Base-by-base conservation (phyloP, 2,329 filamentous ascomycete species). In the Ambrosiella beaveri region DNA sequence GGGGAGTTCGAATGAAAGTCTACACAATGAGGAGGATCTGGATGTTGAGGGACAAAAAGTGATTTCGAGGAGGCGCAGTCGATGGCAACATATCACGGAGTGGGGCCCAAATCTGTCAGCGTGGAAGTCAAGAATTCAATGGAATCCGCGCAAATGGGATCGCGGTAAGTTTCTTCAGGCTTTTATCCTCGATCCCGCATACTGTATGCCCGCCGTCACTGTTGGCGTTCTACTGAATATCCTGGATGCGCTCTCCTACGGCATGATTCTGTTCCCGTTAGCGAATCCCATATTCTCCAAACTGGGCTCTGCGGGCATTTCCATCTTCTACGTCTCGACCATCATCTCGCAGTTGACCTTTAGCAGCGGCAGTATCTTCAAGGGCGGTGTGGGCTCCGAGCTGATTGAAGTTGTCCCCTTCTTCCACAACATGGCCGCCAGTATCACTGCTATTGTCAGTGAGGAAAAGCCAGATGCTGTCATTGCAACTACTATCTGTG, bases 321-420 rank as follows among this genome's bases (percentile, higher is more conserved):
- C 93, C 0, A 96, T 98, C 71, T 98, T 97, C 72, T 98, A 97
- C 68, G 87, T 98, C 64, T 96, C 90, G 75, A 96, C 90, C 59
- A 95, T 98, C 62, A 79, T 97, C 45, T 86, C 93, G 0, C 93
- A 98, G 68, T 70, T 98, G 56, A 86, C 88, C 13, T 97, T 91
- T 68, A 96, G 91, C 0, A 77, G 78, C 17, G 86, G 88, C 0
- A 96, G 90, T 65, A 82, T 88, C 39, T 98, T 98, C 72, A 85
- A 80, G 63, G 91, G 93, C 13, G 89, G 88, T 2, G 82, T 98
- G 60, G 93, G 93, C 4, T 97, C 93, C 1, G 93, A 98, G 69
- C 84, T 98, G 82, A 98, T 97, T 63, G 93, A 98, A 71, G 91
- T 97, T 1, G 91, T 98, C 0, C 93, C 91, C 0, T 98, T 98